Base-by-base conservation (phyloP, 176 grass and related monocot genomes). In the Musa acuminata region DNA sequence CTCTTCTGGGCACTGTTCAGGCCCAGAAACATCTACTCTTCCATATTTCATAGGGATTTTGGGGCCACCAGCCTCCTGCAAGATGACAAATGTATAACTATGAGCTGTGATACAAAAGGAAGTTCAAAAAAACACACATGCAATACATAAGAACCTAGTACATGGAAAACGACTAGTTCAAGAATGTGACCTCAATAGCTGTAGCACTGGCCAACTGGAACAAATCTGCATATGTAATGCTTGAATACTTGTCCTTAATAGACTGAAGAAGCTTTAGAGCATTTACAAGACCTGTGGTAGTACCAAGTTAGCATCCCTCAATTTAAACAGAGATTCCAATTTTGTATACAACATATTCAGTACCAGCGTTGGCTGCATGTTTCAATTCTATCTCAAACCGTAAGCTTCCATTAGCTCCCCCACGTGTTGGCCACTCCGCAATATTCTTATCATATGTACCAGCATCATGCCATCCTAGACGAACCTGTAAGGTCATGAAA, bases 351-450 rank as follows among this genome's bases (percentile, higher is more conserved):
- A 20, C 9, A 53, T 53, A 68, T 75, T 51, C 0, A n/a, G 11
- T 84, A 99, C 95, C 95, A 3, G 95, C 95, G 89, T 99, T 99
- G 81, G 95, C 95, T 78, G 84, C 88, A 87, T 94, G 95, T 76
- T 91, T 99, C 49, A 99, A 29, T 81, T 99, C 95, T 66, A 80
- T 79, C 55, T 99, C 91, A 84, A 94, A 99, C 79, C 88, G 80
- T 75, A 99, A 85, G 69, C 95, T 99, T 84, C 95, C 95, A 76
- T 94, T 91, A 72, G 95, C 95, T 71, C 95, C 95, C 71, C 95
- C 91, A 69, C 84, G 76, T 71, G 87, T 83, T 62, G 91, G 91
- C 90, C 90, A 98, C 60, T 87, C 95, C 69, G 89, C 79, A 78
- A 98, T 91, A 77, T 87, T 98, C 69, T 82, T 94, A 72, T 98